These are phyloP conservation scores for Penicillium sclerotigenum DNA, from an alignment of 2,329 filamentous ascomycete species.

Conservation along the genomic window DNA sequence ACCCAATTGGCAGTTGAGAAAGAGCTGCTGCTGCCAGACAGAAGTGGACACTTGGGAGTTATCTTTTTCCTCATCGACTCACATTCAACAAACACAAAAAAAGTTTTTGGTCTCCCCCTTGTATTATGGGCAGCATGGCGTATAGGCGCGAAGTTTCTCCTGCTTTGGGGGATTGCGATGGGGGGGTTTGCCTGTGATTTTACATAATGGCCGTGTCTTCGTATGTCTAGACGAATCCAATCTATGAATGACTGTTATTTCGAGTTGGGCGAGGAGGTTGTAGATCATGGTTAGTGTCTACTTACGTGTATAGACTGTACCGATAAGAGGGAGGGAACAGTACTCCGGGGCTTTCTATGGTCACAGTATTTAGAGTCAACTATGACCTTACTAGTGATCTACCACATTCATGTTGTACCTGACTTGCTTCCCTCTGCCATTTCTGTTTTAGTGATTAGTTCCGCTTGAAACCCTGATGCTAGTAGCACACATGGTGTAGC, in stretches of 20 bases:
- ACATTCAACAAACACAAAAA: conserved; percentile 21
- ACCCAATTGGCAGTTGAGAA: background rate
- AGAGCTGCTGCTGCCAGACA: background rate
- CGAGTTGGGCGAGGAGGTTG: background rate
- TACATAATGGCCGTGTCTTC: conserved; percentile 23
- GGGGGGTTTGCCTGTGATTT: conserved; percentile 20
- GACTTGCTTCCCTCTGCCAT: too few relatives aligned
- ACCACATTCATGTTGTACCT: too few relatives aligned
- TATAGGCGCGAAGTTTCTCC: conserved; percentile 36
- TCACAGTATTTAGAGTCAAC: background rate
- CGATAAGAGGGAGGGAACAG: too few relatives aligned
- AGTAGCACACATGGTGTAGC: background rate
- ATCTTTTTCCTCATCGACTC: conserved; percentile 6
- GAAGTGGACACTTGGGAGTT: conserved; percentile 22
- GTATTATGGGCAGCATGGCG: conserved; percentile 41
- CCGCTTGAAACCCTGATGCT: background rate
- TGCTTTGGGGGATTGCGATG: conserved; percentile 19
- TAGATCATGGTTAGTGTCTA: background rate
- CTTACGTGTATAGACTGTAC: background rate
- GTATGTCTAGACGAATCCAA: conserved; percentile 22
- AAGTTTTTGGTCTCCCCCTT: conserved; percentile 28
- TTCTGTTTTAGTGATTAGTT: background rate
- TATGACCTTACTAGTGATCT: too few relatives aligned
- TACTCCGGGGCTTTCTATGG: too few relatives aligned
- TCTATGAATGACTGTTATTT: conserved; percentile 6